Percentiles rank a stretch among this genome's conserved stretches.
These are phyloP conservation scores for Russula compacta DNA, from an alignment of 768 basidiomycete species.

Conservation along the genomic window DNA sequence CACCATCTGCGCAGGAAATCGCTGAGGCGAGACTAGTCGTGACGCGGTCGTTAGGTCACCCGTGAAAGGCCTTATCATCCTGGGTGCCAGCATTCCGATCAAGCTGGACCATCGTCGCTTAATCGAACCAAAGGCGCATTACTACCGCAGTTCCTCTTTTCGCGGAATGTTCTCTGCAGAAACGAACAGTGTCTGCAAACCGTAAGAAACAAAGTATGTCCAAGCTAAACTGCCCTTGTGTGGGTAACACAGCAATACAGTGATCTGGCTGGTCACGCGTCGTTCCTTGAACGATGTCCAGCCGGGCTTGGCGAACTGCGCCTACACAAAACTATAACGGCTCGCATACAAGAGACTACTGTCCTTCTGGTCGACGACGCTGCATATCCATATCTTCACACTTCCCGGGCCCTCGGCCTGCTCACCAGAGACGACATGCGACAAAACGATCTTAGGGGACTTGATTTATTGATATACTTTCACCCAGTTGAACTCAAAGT, in stretches of 20 bases:
- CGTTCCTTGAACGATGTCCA: neutral
- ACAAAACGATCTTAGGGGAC: too few species aligned
- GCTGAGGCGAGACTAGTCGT: too few species aligned
- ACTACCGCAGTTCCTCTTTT: too few species aligned
- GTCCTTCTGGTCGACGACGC: neutral
- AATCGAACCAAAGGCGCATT: too few species aligned
- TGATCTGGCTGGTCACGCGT: neutral
- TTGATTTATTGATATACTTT: conserved; percentile 36
- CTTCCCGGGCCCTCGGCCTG: neutral
- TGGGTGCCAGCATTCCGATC: neutral
- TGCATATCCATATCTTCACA: neutral
- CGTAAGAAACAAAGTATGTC: too few species aligned
- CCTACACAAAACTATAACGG: neutral
- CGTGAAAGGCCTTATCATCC: neutral
- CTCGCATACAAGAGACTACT: neutral
- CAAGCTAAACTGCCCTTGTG: neutral
- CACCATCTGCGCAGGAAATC: too few species aligned
- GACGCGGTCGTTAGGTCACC: too few species aligned
- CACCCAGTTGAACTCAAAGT: conserved; percentile 60
- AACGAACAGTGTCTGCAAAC: neutral
- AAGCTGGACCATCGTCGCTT: neutral
- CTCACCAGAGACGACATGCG: neutral
- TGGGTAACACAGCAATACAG: neutral
- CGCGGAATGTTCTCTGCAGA: neutral
- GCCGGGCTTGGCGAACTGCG: neutral